These are phyloP conservation scores for Trypethelium eluteriae DNA, from an alignment of 495 filamentous ascomycete species.

Conservation along the genomic window DNA sequence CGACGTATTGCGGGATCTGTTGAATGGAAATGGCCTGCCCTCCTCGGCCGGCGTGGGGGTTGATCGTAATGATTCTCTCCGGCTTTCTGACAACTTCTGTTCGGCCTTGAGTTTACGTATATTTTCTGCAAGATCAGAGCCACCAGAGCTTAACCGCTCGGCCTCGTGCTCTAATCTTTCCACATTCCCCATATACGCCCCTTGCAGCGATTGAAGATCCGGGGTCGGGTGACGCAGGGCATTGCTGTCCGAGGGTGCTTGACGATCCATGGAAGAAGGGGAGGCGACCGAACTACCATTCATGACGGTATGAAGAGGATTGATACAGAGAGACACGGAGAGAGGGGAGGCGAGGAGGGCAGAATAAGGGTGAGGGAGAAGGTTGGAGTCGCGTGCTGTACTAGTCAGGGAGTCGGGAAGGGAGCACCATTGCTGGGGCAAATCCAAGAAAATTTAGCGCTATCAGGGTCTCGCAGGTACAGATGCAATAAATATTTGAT, in stretches of 20 bases:
- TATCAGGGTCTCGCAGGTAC: constrained; percentile 1
- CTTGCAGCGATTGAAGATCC: constrained; percentile 64
- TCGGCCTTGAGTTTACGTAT: constrained; percentile 72
- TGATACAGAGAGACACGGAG: neutral
- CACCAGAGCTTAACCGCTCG: constrained; percentile 69
- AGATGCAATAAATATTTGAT: neutral
- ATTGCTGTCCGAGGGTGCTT: neutral
- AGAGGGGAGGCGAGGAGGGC: neutral
- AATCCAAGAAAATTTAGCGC: constrained; percentile 2
- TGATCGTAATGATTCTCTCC: constrained; percentile 29
- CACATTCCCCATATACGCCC: constrained; percentile 68
- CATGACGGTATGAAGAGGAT: neutral
- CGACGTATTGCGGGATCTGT: constrained; percentile 40
- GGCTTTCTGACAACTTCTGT: constrained; percentile 61
- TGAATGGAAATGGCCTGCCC: constrained; percentile 23
- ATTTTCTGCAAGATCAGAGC: constrained; percentile 70
- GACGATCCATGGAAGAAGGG: neutral
- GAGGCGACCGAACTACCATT: neutral
- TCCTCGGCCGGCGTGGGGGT: neutral
- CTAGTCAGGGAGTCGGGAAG: too few species aligned
- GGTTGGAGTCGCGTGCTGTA: constrained; percentile 9
- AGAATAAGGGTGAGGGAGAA: neutral
- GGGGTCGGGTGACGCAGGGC: constrained; percentile 65
- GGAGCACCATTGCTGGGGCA: neutral
- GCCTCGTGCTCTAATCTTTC: constrained; percentile 75